Conservation (phyloP, 2,329 filamentous ascomycete genomes). For the Colletotrichum gloeosporioides region DNA sequence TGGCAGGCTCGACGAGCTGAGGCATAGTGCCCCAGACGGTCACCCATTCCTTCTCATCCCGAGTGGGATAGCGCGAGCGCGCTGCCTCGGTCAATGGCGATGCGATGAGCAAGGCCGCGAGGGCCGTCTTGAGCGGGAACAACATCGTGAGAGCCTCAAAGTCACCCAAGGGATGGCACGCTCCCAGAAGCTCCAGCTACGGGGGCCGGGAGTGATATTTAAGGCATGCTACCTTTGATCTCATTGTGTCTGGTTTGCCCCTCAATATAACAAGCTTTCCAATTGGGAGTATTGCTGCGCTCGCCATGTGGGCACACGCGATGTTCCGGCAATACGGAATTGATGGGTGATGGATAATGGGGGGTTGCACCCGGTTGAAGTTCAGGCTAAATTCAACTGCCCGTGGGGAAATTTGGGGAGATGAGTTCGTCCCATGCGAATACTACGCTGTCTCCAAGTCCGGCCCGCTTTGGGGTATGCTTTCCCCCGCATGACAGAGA, state of each 20-base stretch:
- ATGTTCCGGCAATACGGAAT: conserved; percentile 11
- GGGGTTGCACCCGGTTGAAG: not conserved
- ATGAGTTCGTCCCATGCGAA: conserved; percentile 19
- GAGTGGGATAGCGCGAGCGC: not conserved
- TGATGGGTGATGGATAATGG: not conserved
- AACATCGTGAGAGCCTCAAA: not conserved
- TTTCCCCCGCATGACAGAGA: conserved; percentile 1
- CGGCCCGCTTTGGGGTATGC: not conserved
- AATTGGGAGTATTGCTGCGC: not conserved
- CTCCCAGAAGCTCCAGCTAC: not conserved
- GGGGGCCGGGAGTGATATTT: not conserved
- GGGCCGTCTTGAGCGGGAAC: conserved; percentile 15
- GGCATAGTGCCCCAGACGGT: conserved; percentile 69
- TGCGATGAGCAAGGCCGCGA: conserved; percentile 9
- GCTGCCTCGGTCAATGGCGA: not conserved
- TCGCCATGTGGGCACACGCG: not conserved
- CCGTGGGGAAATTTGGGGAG: not conserved
- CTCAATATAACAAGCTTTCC: not conserved
- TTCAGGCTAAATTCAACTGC: conserved; percentile 19
- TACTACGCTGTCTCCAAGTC: conserved; percentile 1
- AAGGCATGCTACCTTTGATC: not conserved
- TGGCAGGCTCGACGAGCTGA: conserved; percentile 63
- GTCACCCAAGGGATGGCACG: not conserved
- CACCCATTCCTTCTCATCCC: conserved; percentile 57
- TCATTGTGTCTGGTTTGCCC: not conserved